Conservation (phyloP, 495 filamentous ascomycete genomes). For the Aspergillus ostianus region DNA sequence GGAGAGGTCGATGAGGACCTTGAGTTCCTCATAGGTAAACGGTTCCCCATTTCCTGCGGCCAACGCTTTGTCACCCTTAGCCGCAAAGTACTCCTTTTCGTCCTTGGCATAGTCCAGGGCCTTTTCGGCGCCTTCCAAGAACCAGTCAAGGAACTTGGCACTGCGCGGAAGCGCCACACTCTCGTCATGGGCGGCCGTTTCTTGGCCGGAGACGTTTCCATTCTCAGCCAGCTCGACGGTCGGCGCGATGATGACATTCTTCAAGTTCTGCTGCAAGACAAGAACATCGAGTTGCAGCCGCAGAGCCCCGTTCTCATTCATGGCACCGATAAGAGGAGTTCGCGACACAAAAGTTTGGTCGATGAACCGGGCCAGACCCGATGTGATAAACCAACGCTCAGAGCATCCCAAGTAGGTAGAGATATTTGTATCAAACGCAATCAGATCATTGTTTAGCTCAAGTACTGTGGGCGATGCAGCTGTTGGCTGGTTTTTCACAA, state of each 20-base stretch:
- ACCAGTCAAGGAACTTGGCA: conserved; percentile 76
- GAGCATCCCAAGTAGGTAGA: conserved; percentile 60
- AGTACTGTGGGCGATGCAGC: conserved; percentile 79
- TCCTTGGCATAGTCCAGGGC: conserved; percentile 63
- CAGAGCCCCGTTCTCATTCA: conserved; percentile 74
- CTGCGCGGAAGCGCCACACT: conserved; percentile 67
- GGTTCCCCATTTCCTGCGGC: conserved; percentile 41
- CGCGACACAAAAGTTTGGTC: conserved; percentile 68
- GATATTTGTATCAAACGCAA: conserved; percentile 79
- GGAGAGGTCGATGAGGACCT: conserved; percentile 77
- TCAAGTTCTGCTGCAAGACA: conserved; percentile 92
- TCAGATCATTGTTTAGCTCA: conserved; percentile 73
- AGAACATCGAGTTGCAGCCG: conserved; percentile 88
- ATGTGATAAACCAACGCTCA: conserved; percentile 68
- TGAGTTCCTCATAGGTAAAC: conserved; percentile 83
- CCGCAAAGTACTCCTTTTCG: conserved; percentile 44
- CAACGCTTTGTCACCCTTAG: conserved; percentile 34
- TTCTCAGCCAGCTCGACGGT: conserved; percentile 11
- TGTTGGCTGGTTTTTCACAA: conserved; percentile 69
- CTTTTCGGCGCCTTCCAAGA: conserved; percentile 70
- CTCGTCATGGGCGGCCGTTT: conserved; percentile 26
- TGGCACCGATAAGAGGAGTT: conserved; percentile 58
- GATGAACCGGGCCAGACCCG: conserved; percentile 68
- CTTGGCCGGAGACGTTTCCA: conserved; percentile 11
- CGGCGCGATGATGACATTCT: conserved; percentile 66